phyloP scores from a whole-genome alignment of 495 filamentous ascomycete species.

The Melanomma pulvis-pyrius region DNA sequence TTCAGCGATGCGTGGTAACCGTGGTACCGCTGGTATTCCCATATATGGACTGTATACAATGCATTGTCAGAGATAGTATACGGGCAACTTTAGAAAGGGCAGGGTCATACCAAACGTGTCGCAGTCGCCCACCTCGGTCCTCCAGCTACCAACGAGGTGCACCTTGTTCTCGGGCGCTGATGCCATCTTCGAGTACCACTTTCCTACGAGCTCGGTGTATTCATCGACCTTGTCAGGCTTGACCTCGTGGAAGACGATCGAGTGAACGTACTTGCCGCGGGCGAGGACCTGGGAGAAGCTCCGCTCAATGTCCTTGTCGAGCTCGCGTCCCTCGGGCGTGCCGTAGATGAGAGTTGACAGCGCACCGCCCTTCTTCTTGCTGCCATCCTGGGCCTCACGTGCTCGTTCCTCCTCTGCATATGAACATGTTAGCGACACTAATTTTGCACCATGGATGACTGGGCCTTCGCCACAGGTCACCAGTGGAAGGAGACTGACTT shows the following conservation, averaged over 20 bases:
- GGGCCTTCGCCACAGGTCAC: conserved; percentile 34
- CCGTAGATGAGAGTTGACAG: conserved; percentile 85
- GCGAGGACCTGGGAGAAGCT: conserved; percentile 93
- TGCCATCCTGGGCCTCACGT: conserved; percentile 53
- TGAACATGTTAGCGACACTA: conserved; percentile 42
- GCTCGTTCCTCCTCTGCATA: conserved; percentile 47
- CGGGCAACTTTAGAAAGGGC: neutral
- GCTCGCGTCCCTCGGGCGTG: conserved; percentile 86
- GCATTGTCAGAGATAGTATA: neutral
- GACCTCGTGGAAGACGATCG: conserved; percentile 95
- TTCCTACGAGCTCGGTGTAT: conserved; percentile 88
- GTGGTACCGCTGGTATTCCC: conserved; percentile 97
- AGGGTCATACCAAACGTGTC: conserved; percentile 83
- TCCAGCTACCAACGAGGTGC: conserved; percentile 96
- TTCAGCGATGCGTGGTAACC: conserved; percentile 93
- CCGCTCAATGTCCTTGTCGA: conserved; percentile 92
- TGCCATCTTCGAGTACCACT: conserved; percentile 90
- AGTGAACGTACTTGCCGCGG: conserved; percentile 96
- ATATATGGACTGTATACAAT: conserved; percentile 78
- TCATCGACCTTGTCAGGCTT: conserved; percentile 95
- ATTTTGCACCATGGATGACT: conserved; percentile 30
- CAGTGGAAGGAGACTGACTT: conserved; percentile 66
- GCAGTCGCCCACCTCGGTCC: conserved; percentile 96
- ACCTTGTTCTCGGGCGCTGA: conserved; percentile 81
- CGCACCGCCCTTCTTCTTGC: conserved; percentile 54